phyloP scores from a whole-genome alignment of 75 land plant genomes.

The Selaginella moellendorffii region DNA sequence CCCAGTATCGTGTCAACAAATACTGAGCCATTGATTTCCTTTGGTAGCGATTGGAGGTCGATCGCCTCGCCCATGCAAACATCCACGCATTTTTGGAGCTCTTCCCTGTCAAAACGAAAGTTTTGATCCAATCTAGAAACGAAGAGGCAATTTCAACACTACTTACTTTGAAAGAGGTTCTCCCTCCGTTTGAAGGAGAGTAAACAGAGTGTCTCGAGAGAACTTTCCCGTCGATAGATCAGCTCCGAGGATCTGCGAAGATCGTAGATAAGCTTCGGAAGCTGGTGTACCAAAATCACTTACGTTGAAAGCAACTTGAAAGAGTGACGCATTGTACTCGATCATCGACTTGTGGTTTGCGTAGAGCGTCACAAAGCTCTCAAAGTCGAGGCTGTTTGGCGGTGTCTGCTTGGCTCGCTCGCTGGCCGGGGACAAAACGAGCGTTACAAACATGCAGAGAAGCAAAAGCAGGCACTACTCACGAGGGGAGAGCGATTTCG shows the following conservation, averaged over 20 bases:
- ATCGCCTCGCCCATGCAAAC: background rate
- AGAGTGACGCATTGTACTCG: background rate
- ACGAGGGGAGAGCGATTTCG: conserved; percentile 14
- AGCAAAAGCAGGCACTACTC: no score
- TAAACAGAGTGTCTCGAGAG: background rate
- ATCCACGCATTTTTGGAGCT: conserved; percentile 11
- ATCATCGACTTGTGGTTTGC: conserved; percentile 15
- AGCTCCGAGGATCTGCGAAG: conserved; percentile 16
- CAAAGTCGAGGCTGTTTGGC: conserved; percentile 11
- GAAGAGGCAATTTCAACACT: no score
- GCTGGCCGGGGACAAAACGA: no score
- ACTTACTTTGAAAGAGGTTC: conserved; percentile 22
- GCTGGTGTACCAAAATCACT: no score
- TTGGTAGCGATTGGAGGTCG: conserved; percentile 6
- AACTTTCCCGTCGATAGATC: conserved; percentile 10
- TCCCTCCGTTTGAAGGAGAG: conserved; percentile 14
- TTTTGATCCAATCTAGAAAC: no score
- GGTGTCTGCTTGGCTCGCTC: background rate
- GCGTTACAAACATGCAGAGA: no score
- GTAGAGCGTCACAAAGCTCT: conserved; percentile 12
- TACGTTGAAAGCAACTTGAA: conserved; percentile 13
- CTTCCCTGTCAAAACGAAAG: conserved; percentile 11
- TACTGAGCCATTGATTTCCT: conserved; percentile 7
- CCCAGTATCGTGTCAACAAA: conserved; percentile 4
- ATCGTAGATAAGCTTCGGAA: no score